Conservation (phyloP, 2,329 filamentous ascomycete genomes). For the Venturia effusa region DNA sequence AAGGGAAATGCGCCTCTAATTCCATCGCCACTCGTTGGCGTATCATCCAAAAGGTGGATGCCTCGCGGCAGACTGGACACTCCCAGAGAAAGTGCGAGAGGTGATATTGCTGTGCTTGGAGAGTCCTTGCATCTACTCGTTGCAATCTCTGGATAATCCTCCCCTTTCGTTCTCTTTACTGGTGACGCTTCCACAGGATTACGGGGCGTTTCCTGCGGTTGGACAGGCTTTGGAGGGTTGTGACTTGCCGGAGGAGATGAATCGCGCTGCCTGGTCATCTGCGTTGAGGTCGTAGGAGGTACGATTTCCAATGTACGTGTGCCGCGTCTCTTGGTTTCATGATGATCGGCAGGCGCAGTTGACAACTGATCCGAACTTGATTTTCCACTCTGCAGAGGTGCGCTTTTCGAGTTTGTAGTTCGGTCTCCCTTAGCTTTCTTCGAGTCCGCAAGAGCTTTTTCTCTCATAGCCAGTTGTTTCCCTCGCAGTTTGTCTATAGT, state of each 20-base stretch:
- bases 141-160: neutral
- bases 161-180: neutral
- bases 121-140: neutral
- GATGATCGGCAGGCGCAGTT: neutral
- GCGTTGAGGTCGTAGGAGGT: neutral
- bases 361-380: neutral
- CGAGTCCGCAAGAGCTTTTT: neutral
- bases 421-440: neutral
- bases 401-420: neutral
- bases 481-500: neutral
- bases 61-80: neutral
- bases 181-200: neutral
- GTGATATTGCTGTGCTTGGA: neutral
- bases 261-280: neutral
- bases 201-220: neutral
- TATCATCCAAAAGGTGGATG: neutral
- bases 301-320: neutral
- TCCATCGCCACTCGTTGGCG: neutral
- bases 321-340: neutral
- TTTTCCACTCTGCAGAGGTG: neutral
- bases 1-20: neutral
- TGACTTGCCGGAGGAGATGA: neutral
- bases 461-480: conserved; percentile 1
- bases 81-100: neutral
- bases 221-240: neutral